Evolutionary conservation across 805 yeast species (phyloP), one percentile per base, ranked within the genome.

Genomic region (Wickerhamiella domercqiae): DNA sequence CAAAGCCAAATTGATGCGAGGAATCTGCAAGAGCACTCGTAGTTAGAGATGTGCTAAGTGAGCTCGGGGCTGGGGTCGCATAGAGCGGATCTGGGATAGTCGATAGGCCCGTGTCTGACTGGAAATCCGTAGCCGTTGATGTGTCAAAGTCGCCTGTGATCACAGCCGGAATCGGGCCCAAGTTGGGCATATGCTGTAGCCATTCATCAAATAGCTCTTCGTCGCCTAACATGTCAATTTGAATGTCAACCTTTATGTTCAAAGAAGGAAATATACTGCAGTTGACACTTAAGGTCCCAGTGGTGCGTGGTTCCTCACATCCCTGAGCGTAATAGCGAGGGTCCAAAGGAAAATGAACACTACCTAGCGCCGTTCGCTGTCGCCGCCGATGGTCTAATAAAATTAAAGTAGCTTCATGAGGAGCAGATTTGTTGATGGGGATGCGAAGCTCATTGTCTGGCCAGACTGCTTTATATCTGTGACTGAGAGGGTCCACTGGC

Each of bases 401-500:
- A 1, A 40, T 29, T 17, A 50, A 18, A 2, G 39, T 34, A 7
- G 38, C 33, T 6, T 33, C 39, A 4, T 20, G 22, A 33, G 39
- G 41, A 5, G 41, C 38, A 3, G 29, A 14, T 15, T n/a, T 18
- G 16, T 15, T 13, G 7, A 43, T 24, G 7, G 43, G 44, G 3
- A 50, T 21, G 7, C 32, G 14, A n/a, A 50, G 34, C 20, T 38
- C 42, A 7, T 45, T 38, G 35, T 48, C 54, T 7, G 42, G 39
- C 45, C 49, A 47, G 7, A 19, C 13, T 21, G 42, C 46, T 22
- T 43, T 43, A 37, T 36, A 36, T n/a, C 54, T 43, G 25, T 39
- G 44, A 21, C 46, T 39, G 19, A 50, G 47, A 6, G 51, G 50
- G 26, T 50, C 54, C 7, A 43, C 54, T 7, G 54, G 54, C 21